These are phyloP conservation scores for Neophaeococcomyces aloes DNA, from an alignment of 2,329 filamentous ascomycete genomes.

Conservation along the genomic window DNA sequence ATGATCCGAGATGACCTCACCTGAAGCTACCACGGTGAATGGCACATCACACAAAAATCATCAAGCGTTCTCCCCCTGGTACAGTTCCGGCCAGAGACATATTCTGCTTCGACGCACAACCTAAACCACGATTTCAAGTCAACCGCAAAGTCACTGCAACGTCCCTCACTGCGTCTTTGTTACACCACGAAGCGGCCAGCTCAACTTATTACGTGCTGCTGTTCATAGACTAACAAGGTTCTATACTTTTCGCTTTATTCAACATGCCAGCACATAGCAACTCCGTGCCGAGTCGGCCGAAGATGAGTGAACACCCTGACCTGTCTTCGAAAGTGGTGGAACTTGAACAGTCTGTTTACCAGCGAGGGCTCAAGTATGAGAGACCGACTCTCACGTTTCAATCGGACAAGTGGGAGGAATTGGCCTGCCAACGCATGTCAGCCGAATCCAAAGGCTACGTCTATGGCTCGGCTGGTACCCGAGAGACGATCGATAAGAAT, in stretches of 20 bases:
- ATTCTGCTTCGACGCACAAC: too few species aligned
- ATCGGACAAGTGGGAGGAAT: constrained; percentile 45
- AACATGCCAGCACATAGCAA: not conserved
- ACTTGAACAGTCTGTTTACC: constrained; percentile 36
- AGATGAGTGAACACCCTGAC: constrained; percentile 1
- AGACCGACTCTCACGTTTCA: constrained; percentile 49
- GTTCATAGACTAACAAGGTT: not conserved
- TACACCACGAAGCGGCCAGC: too few species aligned
- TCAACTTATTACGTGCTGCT: too few species aligned
- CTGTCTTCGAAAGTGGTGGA: constrained; percentile 27
- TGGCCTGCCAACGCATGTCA: constrained; percentile 42
- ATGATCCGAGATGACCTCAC: too few species aligned
- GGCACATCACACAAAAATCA: too few species aligned
- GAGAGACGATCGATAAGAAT: constrained; percentile 51
- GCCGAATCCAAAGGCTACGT: constrained; percentile 49
- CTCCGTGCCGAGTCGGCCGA: not conserved
- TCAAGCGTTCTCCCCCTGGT: too few species aligned
- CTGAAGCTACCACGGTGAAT: too few species aligned
- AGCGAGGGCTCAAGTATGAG: constrained; percentile 41
- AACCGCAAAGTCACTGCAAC: too few species aligned
- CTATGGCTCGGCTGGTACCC: constrained; percentile 51
- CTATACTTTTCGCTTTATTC: not conserved
- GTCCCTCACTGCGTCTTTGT: too few species aligned
- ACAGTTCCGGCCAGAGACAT: too few species aligned
- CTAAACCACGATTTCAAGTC: too few species aligned